Evolutionary conservation across 768 basidiomycete genomes (phyloP), one percentile per base, ranked within the genome.

Genomic region (Suillus subalutaceus): DNA sequence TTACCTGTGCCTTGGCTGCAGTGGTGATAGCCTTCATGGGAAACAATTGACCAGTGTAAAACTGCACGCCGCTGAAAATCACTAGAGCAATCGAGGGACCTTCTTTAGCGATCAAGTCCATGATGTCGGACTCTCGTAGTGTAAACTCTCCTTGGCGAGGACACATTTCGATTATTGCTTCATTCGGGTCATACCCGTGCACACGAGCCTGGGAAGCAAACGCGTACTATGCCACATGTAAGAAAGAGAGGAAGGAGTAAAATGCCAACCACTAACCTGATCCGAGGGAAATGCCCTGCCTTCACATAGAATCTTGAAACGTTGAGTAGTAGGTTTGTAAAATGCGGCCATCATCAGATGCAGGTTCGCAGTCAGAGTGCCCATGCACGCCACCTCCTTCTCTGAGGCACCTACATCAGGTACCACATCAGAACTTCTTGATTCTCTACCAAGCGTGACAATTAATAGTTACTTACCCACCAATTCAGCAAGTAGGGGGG

Each of bases 31-130:
- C 79, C 73, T 90, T 73, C 81, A 99, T 94, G 62, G 94, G 91
- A 80, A 99, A 99, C 79, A 83, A 88, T 77, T 99, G 96, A 16
- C 96, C 97, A 30, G 95, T 97, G 80, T 98, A 99, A 81, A 96
- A 99, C 78, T 99, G 97, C 41, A 99, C 89, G 3, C 97, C 94
- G 64, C 92, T 90, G 74, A 99, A 92, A 66, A 98, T 85, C 66
- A 99, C 94, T 48, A 99, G 84, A 38, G 97, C 93, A 69, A 98
- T 94, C 55, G 83, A 84, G 60, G 84, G 70, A 18, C 93, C 93
- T 74, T 96, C 86, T 68, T 85, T 82, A 60, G 86, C 84, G 71
- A 99, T 89, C 57, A 81, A 80, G 64, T 85, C 82, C 43, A 98
- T 80, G 72, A 99, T 96, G 77, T 99, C 97, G 72, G 92, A 88